phyloP scores from a whole-genome alignment of 2,329 filamentous ascomycete genomes.

The Fusarium brachygibbosum region DNA sequence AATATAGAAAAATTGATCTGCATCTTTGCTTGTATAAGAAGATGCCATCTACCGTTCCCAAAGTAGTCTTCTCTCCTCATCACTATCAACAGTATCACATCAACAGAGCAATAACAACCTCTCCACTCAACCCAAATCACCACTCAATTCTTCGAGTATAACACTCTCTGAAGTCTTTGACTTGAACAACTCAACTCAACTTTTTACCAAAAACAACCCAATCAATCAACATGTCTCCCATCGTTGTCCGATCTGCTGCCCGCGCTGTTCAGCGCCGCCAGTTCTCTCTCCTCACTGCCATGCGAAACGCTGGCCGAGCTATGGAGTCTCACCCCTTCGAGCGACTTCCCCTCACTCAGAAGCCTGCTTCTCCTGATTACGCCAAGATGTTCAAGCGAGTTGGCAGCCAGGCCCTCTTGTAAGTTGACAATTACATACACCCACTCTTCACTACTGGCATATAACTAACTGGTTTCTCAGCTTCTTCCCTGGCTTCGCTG shows the following conservation, averaged over 20 bases:
- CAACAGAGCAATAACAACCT: constrained; percentile 40
- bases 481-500: constrained; percentile 53
- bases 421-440: constrained; percentile 39
- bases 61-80: constrained; percentile 34
- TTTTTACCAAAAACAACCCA: constrained; percentile 29
- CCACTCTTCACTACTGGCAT: neutral
- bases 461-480: constrained; percentile 43
- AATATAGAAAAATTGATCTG: constrained; percentile 19
- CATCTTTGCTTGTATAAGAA: constrained; percentile 47
- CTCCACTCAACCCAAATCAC: constrained; percentile 47
- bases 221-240: constrained; percentile 48
- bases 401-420: constrained; percentile 52
- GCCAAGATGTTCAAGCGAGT: constrained; percentile 51
- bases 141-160: constrained; percentile 14
- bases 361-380: constrained; percentile 52
- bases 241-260: constrained; percentile 49
- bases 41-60: constrained; percentile 34
- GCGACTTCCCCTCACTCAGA: constrained; percentile 49
- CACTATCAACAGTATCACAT: constrained; percentile 42
- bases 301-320: constrained; percentile 52
- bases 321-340: constrained; percentile 56
- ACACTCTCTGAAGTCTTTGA: constrained; percentile 22
- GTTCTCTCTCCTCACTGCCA: constrained; percentile 53
- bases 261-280: constrained; percentile 52
- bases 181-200: constrained; percentile 9